phyloP scores from a whole-genome alignment of 129 eudicot genomes.

The Lonicera japonica region DNA sequence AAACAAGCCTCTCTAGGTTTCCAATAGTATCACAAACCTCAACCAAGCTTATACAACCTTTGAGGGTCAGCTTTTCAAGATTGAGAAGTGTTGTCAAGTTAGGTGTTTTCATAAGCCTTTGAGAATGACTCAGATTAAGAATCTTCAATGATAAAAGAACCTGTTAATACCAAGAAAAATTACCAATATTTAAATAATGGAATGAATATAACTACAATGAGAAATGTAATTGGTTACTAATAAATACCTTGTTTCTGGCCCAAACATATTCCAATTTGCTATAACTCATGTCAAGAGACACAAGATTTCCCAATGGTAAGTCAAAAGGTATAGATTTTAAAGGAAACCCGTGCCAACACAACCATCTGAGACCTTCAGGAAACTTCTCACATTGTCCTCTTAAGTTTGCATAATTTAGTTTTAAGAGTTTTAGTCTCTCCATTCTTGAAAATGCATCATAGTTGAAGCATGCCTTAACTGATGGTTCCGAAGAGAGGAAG shows the following conservation, averaged over 20 bases:
- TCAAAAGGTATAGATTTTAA: conserved; percentile 19
- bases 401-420: conserved; percentile 18
- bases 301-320: conserved; percentile 28
- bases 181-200: neutral
- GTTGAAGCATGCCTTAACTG: neutral
- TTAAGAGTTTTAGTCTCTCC: conserved; percentile 20
- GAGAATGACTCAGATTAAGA: conserved; percentile 32
- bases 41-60: conserved; percentile 10
- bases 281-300: conserved; percentile 32
- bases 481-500: conserved; percentile 1
- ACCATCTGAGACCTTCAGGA: conserved; percentile 25
- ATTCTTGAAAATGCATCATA: conserved; percentile 19
- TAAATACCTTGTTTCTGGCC: conserved; percentile 28
- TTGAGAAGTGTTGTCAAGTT: conserved; percentile 12
- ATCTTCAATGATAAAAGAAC: conserved; percentile 18
- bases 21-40: conserved; percentile 22
- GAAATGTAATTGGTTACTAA: no score
- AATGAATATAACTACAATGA: neutral
- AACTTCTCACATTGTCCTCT: conserved; percentile 14
- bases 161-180: conserved; percentile 16
- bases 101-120: neutral
- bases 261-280: conserved; percentile 36
- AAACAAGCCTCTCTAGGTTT: conserved; percentile 10
- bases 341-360: conserved; percentile 39
- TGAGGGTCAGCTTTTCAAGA: conserved; percentile 16